Base-by-base conservation (phyloP, 2,329 filamentous ascomycete species). In the Penicillium sp. region DNA sequence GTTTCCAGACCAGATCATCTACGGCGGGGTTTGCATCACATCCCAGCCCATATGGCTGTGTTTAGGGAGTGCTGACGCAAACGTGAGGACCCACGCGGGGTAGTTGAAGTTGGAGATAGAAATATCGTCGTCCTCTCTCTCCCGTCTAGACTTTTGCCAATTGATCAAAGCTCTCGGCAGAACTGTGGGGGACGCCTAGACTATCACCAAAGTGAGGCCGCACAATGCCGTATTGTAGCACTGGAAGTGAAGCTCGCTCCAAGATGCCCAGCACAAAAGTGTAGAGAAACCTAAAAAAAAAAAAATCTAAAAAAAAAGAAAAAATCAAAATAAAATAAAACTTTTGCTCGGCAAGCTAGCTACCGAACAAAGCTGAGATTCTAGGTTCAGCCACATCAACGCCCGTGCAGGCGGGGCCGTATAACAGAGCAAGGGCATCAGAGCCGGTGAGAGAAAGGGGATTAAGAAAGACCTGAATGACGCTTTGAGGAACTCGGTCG, bases 301-400 rank as follows among this genome's bases (percentile, higher is more conserved):
- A 21, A 29, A 29, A 29, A n/a, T n/a, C 3, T 21, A 2, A 26
- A 26, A 26, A 26, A 26, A 26, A 21, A 21, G 12, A 29, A 29
- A n/a, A n/a, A n/a, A n/a, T n/a, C n/a, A 2, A 26, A 26, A 26
- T 3, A 26, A 26, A 21, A 21, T 9, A 29, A 29, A 29, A 21
- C 9, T 3, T 18, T 33, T 34, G 41, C 39, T 48, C 45, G 45
- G 41, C 45, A 36, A 24, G 41, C 16, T 36, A 12, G 46, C 45
- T 34, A 48, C 50, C 54, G 46, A 52, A 39, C 36, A 23, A 42
- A 49, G 42, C 52, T 46, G 41, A 43, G 23, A 21, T 18, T 44
- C 53, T 53, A 57, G 49, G 56, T 61, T 63, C 56, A 62, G 59
- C 60, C 56, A 61, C 59, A 38, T 46, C 36, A 54, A 48, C 49